Percentiles rank a stretch among this genome's conserved stretches.
phyloP scores from a whole-genome alignment of 768 basidiomycete genomes.

The Phallus indusiatus region DNA sequence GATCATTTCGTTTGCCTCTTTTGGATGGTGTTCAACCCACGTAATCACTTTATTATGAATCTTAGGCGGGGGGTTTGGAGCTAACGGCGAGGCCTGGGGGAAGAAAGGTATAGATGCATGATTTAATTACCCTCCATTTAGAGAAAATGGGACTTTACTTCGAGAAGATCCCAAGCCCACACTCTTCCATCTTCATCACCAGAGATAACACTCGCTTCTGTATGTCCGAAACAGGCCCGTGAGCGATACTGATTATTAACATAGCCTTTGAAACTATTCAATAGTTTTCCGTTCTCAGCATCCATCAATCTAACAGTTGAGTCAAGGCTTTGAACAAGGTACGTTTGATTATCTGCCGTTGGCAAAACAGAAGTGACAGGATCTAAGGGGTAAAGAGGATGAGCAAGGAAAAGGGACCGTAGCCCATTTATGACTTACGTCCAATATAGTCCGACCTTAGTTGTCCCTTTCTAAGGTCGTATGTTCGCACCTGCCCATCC shows the following conservation, averaged over 20 bases:
- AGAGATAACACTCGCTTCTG: conserved; percentile 70
- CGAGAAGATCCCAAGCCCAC: conserved; percentile 91
- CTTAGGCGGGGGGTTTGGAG: conserved; percentile 66
- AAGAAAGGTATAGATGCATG: background rate
- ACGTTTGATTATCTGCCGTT: conserved; percentile 69
- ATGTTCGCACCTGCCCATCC: conserved; percentile 86
- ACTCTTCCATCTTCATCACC: conserved; percentile 87
- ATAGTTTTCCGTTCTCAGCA: conserved; percentile 63
- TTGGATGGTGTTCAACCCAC: conserved; percentile 88
- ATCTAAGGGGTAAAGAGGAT: conserved; percentile 33
- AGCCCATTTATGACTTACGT: conserved; percentile 40
- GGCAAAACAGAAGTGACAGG: conserved; percentile 80
- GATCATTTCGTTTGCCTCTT: conserved; percentile 70
- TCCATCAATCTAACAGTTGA: conserved; percentile 84
- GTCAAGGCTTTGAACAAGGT: conserved; percentile 78
- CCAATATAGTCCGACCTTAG: conserved; percentile 85
- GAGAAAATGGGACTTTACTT: conserved; percentile 44
- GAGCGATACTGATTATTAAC: conserved; percentile 65
- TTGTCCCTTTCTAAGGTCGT: conserved; percentile 92
- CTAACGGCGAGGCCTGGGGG: conserved; percentile 55
- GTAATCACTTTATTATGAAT: conserved; percentile 79
- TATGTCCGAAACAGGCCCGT: conserved; percentile 74
- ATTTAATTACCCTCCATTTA: background rate
- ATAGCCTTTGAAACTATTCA: conserved; percentile 82
- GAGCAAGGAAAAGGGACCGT: background rate